Evolutionary conservation across 208 protist species (phyloP).

Genomic region (Wallacemonas sp.): DNA sequence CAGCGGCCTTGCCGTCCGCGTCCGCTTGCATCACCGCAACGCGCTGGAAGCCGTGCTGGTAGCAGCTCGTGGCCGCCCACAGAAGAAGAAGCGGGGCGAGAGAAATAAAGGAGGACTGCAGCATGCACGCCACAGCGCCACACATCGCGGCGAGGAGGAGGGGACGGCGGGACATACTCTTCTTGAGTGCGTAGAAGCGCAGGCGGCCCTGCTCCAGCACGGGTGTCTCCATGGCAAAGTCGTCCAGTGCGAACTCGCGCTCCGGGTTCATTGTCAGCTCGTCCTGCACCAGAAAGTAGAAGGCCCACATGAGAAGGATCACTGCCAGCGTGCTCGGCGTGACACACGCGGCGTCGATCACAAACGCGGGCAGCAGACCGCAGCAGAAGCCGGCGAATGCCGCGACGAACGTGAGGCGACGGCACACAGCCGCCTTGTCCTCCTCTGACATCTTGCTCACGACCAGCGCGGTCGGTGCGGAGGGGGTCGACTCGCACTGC

Average conservation of each 20-base stretch:
- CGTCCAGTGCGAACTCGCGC: conserved; percentile 9
- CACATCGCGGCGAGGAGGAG: conserved; percentile 17
- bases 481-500: background rate
- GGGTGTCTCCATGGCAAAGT: conserved; percentile 27
- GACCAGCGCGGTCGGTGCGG: background rate
- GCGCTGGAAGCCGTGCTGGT: conserved; percentile 39
- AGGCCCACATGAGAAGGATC: conserved; percentile 21
- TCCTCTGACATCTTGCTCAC: conserved; percentile 1
- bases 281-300: conserved; percentile 21
- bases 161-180: conserved; percentile 5
- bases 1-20: background rate
- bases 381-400: conserved; percentile 14
- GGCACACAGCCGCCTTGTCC: background rate
- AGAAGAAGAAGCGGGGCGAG: conserved; percentile 20
- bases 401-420: conserved; percentile 2
- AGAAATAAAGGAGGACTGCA: conserved; percentile 23
- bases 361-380: conserved; percentile 37
- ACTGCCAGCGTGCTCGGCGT: conserved; percentile 30
- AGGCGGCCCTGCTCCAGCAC: conserved; percentile 25
- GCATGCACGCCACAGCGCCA: conserved; percentile 16
- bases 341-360: conserved; percentile 42
- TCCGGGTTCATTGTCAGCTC: conserved; percentile 26
- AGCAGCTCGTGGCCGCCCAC: conserved; percentile 39
- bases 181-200: conserved; percentile 24
- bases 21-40: conserved; percentile 35